Percentiles rank a stretch among this genome's conserved stretches.
Evolutionary conservation across 2,329 filamentous ascomycete species (phyloP).

Genomic region (Xylaria sp.): DNA sequence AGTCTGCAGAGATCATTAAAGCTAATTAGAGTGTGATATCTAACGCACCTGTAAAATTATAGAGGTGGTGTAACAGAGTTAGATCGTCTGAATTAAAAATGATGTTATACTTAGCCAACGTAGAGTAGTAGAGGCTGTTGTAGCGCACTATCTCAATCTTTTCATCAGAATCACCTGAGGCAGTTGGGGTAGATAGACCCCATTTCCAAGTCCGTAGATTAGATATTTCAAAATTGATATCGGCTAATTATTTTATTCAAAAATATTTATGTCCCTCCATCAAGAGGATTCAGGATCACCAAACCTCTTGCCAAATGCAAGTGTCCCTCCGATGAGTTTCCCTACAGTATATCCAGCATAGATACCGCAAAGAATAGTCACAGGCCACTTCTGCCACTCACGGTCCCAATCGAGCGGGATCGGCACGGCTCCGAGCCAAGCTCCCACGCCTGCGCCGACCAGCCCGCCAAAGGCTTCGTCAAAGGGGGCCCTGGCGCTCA

Average conservation of each 20-base stretch:
- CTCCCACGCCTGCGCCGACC: slow-evolving; percentile 80
- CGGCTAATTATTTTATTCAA: neutral
- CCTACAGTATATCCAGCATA: slow-evolving; percentile 83
- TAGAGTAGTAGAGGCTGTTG: too few relatives aligned
- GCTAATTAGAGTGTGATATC: neutral
- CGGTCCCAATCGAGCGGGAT: slow-evolving; percentile 98
- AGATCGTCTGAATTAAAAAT: neutral
- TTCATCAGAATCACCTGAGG: neutral
- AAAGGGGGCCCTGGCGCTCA: slow-evolving; percentile 73
- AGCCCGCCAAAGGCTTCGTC: slow-evolving; percentile 87
- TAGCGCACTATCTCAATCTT: neutral
- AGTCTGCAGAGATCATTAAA: neutral
- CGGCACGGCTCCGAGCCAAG: slow-evolving; percentile 92
- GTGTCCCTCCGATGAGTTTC: slow-evolving; percentile 66
- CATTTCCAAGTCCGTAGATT: neutral
- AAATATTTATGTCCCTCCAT: neutral
- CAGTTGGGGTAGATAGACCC: neutral
- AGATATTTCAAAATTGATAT: neutral
- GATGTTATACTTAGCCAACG: neutral
- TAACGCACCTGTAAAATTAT: neutral
- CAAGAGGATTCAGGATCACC: slow-evolving; percentile 29
- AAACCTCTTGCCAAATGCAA: slow-evolving; percentile 60
- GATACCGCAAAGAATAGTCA: slow-evolving; percentile 85
- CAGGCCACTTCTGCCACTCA: slow-evolving; percentile 98
- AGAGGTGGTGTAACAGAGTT: neutral